A percentile compares a stretch with the other conserved stretches of the same genome.
phyloP scores from a whole-genome alignment of 2,329 filamentous ascomycete genomes.

The Stachybotrys elegans region DNA sequence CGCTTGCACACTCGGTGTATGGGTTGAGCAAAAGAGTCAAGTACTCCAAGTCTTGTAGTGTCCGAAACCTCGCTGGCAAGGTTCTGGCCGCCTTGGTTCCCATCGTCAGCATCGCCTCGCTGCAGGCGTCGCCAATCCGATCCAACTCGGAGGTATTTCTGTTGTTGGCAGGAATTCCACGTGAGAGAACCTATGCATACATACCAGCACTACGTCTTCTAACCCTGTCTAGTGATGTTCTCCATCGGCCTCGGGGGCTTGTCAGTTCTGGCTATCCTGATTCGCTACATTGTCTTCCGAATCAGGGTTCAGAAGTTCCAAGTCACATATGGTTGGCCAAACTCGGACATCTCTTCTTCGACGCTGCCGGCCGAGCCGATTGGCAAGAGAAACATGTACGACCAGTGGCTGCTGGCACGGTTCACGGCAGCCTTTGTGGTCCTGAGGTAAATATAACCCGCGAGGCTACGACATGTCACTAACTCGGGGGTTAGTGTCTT shows the following conservation, averaged over 20 bases:
- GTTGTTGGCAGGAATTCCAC: background rate
- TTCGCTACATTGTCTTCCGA: background rate
- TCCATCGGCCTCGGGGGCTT: background rate
- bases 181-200: background rate
- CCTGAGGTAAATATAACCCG: conserved; percentile 25
- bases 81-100: background rate
- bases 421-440: conserved; percentile 39
- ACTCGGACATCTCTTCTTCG: background rate
- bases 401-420: conserved; percentile 37
- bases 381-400: conserved; percentile 30
- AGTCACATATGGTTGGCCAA: background rate
- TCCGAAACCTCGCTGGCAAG: background rate
- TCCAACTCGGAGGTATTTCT: background rate
- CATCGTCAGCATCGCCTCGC: background rate
- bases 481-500: conserved; percentile 20
- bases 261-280: background rate
- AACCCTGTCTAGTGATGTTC: background rate
- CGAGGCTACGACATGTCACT: background rate
- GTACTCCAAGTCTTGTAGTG: background rate
- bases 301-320: background rate
- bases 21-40: background rate
- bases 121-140: background rate
- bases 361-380: conserved; percentile 5
- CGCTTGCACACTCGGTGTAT: background rate
- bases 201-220: background rate